Conservation (phyloP, 306 rosid genomes). For the Cucumis sativus region DNA sequence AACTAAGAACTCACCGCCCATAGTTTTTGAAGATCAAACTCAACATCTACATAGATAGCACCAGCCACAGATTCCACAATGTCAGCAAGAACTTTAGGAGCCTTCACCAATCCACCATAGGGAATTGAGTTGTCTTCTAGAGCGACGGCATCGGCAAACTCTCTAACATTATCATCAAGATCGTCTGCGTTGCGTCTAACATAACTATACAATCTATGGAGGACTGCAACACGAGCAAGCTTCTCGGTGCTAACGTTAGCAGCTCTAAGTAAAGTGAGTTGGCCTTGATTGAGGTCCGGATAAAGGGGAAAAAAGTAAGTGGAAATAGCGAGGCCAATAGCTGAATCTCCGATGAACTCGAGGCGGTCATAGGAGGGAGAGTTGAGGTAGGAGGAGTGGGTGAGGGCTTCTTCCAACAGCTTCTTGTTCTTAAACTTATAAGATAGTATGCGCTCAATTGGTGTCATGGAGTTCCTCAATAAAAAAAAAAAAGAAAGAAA, state of each 20-base stretch:
- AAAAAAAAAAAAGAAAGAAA: too few species aligned
- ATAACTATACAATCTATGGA: slow-evolving; percentile 24
- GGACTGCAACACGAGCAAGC: slow-evolving; percentile 67
- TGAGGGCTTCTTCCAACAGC: slow-evolving; percentile 61
- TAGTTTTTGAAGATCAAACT: slow-evolving; percentile 31
- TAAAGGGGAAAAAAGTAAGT: slow-evolving; percentile 32
- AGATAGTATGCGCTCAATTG: slow-evolving; percentile 24
- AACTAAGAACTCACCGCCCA: slow-evolving; percentile 51
- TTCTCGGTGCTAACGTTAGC: slow-evolving; percentile 73
- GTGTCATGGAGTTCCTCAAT: background rate
- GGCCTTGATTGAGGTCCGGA: slow-evolving; percentile 33
- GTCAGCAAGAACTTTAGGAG: slow-evolving; percentile 86
- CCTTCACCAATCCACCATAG: slow-evolving; percentile 54
- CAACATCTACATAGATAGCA: slow-evolving; percentile 48
- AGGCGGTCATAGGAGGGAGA: slow-evolving; percentile 44
- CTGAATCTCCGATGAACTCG: slow-evolving; percentile 66
- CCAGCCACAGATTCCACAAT: slow-evolving; percentile 68
- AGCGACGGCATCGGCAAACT: slow-evolving; percentile 33
- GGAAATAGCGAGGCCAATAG: slow-evolving; percentile 32
- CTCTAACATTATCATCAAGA: slow-evolving; percentile 22
- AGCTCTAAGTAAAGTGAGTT: slow-evolving; percentile 49
- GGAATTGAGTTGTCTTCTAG: slow-evolving; percentile 21
- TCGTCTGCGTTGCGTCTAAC: slow-evolving; percentile 30
- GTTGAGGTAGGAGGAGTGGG: slow-evolving; percentile 41
- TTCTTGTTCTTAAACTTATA: slow-evolving; percentile 32